Base-by-base conservation (phyloP, 768 basidiomycete genomes). In the Lyophyllum semitale region DNA sequence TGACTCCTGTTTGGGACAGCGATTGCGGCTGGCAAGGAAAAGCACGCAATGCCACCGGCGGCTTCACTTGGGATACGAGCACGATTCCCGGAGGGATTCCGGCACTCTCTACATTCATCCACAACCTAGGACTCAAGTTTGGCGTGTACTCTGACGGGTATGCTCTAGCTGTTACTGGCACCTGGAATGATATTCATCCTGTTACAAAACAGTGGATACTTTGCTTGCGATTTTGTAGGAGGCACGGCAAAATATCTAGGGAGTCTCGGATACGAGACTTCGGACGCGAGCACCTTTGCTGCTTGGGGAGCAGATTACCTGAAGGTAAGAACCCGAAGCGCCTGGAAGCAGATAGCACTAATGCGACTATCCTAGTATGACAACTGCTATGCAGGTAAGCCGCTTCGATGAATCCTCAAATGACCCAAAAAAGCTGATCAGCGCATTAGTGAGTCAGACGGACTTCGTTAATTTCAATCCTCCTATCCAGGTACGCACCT, bases 91-190 rank as follows among this genome's bases (percentile, higher is more conserved):
- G 68, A 1, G 76, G 76, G 4, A 66, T 75, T 25, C 71, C 75
- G 8, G 72, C 75, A 1, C 62, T 77, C 42, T 68, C 68, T 18
- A 65, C 71, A 13, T 77, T 72, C 50, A 60, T 77, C 18, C 74
- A 76, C 52, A 63, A 61, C 42, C 61, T 72, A 27, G 76, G 75
- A 8, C 85, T 67, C 81, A 85, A 59, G 80, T 91, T 73, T 85
- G 91, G 66, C 74, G 84, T 69, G 81, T 79, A 71, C 81, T 90
- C 90, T 55, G 59, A 66, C 40, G 74, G 68, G 76, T 75, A 62
- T 29, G 68, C 49, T 11, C 13, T 47, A 3, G 41, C 37, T 9
- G 13, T 27, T 53, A 52, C 11, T 41, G 13, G 26, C 22, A n/a
- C 29, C 37, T 12, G 15, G 23, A n/a, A 20, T 27, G 41, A 27